Conservation (phyloP, 805 yeast species). For the Lipomyces mesembrius region DNA sequence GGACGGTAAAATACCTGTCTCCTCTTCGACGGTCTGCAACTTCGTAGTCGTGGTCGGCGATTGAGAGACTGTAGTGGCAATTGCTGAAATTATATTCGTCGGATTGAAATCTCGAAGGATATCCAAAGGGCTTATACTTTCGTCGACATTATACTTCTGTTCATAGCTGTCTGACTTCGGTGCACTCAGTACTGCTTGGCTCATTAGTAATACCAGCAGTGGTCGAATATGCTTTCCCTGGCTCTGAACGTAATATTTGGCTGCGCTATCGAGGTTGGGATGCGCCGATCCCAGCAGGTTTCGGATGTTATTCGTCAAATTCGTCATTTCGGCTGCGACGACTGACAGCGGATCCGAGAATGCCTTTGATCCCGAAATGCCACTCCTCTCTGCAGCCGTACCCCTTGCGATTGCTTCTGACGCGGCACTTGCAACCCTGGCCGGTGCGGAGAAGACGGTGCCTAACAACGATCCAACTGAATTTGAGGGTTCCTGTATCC, state of each 20-base stretch:
- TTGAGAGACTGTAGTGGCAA: conserved; percentile 44
- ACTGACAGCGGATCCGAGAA: conserved; percentile 78
- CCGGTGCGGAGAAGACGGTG: conserved; percentile 15
- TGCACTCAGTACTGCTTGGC: conserved; percentile 68
- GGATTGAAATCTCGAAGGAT: conserved; percentile 91
- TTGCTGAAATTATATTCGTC: conserved; percentile 40
- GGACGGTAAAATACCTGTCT: conserved; percentile 76
- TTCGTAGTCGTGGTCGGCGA: conserved; percentile 1
- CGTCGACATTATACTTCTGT: conserved; percentile 42
- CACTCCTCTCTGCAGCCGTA: conserved; percentile 14
- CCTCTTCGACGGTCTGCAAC: conserved; percentile 13
- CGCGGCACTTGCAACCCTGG: not conserved
- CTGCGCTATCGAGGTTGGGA: conserved; percentile 87
- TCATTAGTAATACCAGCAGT: conserved; percentile 76
- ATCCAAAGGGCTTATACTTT: conserved; percentile 72
- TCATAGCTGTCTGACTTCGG: conserved; percentile 41
- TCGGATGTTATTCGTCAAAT: conserved; percentile 84
- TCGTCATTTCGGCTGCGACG: conserved; percentile 92
- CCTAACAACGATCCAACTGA: conserved; percentile 18
- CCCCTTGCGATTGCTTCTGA: not conserved
- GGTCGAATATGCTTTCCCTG: conserved; percentile 97
- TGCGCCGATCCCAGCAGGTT: conserved; percentile 88
- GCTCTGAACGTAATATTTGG: conserved; percentile 93
- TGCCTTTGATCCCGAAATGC: conserved; percentile 19
- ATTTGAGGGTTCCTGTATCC: not conserved